Evolutionary conservation across 2,329 filamentous ascomycete species (phyloP).

Genomic region (Pestalotiopsis sp.): DNA sequence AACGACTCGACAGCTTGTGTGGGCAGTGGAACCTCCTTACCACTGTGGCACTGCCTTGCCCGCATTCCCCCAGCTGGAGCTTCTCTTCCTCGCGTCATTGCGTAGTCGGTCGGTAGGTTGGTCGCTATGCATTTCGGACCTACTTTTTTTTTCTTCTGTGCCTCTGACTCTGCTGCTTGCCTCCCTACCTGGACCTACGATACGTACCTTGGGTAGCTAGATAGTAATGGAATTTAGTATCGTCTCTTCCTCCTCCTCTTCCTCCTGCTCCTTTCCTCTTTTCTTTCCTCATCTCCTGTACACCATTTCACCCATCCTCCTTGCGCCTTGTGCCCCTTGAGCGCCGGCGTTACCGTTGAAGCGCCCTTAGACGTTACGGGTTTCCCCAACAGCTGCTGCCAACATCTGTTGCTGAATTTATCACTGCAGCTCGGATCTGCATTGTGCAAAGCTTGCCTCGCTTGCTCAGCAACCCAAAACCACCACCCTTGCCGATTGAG

Average conservation of each 20-base stretch:
- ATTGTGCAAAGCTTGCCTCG: not conserved
- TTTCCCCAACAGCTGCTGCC: too few relatives aligned
- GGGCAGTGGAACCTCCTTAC: not conserved
- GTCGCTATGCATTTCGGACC: not conserved
- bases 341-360: not conserved
- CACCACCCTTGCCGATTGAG: not conserved
- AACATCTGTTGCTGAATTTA: not conserved
- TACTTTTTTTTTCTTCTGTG: constrained; percentile 8
- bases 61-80: constrained; percentile 3
- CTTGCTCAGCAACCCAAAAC: not conserved
- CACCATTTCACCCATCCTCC: not conserved
- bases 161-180: not conserved
- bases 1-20: not conserved
- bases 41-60: not conserved
- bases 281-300: not conserved
- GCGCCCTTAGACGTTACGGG: not conserved
- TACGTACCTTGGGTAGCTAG: not conserved
- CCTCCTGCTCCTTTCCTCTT: not conserved
- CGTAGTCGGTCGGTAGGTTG: not conserved
- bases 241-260: not conserved
- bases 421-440: not conserved
- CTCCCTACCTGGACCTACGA: not conserved
- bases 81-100: not conserved
- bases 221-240: not conserved
- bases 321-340: not conserved